Evolutionary conservation across 345 rosid species (phyloP).

Genomic region (Heritiera fomes): DNA sequence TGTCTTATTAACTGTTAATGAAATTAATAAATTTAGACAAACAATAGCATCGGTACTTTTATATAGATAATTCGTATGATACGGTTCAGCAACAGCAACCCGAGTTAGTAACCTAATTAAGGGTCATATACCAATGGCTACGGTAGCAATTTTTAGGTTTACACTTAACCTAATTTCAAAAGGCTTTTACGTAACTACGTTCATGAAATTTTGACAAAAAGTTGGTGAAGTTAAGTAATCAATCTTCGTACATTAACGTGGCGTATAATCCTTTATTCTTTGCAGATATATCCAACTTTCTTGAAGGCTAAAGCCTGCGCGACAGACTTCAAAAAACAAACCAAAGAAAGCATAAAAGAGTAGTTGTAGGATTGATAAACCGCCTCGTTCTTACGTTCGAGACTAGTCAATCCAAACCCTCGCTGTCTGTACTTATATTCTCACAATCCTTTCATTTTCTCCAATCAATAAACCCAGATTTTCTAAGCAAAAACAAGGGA

Average conservation of each 20-base stretch:
- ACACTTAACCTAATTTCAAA: slow-evolving; percentile 33
- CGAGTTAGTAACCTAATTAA: slow-evolving; percentile 45
- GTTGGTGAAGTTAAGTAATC: slow-evolving; percentile 80
- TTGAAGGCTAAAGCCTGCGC: background rate
- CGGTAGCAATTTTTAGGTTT: slow-evolving; percentile 19
- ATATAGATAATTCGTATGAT: too few relatives aligned
- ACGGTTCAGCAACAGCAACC: background rate
- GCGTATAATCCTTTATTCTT: slow-evolving; percentile 44
- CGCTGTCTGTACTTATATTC: slow-evolving; percentile 8
- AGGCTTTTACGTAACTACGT: background rate
- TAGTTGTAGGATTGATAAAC: slow-evolving; percentile 73
- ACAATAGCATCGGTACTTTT: too few relatives aligned
- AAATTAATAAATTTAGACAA: too few relatives aligned
- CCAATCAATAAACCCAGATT: slow-evolving; percentile 16
- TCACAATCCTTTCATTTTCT: slow-evolving; percentile 1
- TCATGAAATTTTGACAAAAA: slow-evolving; percentile 28
- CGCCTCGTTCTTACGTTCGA: slow-evolving; percentile 41
- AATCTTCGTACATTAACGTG: slow-evolving; percentile 42
- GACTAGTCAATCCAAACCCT: slow-evolving; percentile 46
- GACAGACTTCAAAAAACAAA: too few relatives aligned
- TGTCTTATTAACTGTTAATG: too few relatives aligned
- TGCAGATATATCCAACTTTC: slow-evolving; percentile 37
- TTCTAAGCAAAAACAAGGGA: too few relatives aligned
- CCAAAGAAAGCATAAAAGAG: slow-evolving; percentile 4
- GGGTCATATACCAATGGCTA: background rate